A percentile compares a stretch with the other conserved stretches of the same genome.
These are phyloP conservation scores for Podila horticola DNA, from an alignment of 192 early-diverging fungal genomes.

Conservation along the genomic window DNA sequence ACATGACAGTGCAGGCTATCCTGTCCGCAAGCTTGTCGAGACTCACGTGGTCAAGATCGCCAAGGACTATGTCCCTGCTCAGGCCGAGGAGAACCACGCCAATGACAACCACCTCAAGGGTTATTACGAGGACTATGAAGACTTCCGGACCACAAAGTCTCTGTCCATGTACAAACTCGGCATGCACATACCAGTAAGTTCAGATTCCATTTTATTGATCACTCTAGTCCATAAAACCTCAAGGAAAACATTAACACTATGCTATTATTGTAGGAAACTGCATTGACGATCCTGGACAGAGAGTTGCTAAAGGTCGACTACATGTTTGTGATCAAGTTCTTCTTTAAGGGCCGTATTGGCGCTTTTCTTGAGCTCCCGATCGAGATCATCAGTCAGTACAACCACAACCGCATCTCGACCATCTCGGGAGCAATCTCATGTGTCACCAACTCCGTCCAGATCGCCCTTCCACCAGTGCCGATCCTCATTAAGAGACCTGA, in stretches of 20 bases:
- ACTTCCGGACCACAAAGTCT: constrained; percentile 36
- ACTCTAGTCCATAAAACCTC: background rate
- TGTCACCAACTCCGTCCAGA: constrained; percentile 45
- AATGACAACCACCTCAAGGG: constrained; percentile 48
- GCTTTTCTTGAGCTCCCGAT: constrained; percentile 43
- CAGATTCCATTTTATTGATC: background rate
- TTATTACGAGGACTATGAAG: constrained; percentile 47
- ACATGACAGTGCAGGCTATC: background rate
- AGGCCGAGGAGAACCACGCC: constrained; percentile 43
- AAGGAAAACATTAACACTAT: too few species aligned
- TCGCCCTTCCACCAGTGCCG: constrained; percentile 34
- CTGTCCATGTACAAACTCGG: constrained; percentile 43
- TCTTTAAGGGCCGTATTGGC: constrained; percentile 44
- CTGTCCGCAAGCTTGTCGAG: constrained; percentile 13
- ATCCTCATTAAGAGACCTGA: constrained; percentile 23
- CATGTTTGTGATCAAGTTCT: constrained; percentile 50
- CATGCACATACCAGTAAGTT: constrained; percentile 46
- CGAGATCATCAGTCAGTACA: constrained; percentile 47
- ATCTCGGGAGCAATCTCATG: constrained; percentile 45
- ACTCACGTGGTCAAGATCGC: constrained; percentile 45
- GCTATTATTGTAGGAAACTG: constrained; percentile 20
- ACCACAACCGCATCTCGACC: constrained; percentile 47
- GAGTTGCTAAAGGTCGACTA: constrained; percentile 40
- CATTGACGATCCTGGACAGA: constrained; percentile 36
- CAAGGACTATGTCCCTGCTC: constrained; percentile 44